phyloP scores from a whole-genome alignment of 305 asterid genomes.

The Solanum hybrid region DNA sequence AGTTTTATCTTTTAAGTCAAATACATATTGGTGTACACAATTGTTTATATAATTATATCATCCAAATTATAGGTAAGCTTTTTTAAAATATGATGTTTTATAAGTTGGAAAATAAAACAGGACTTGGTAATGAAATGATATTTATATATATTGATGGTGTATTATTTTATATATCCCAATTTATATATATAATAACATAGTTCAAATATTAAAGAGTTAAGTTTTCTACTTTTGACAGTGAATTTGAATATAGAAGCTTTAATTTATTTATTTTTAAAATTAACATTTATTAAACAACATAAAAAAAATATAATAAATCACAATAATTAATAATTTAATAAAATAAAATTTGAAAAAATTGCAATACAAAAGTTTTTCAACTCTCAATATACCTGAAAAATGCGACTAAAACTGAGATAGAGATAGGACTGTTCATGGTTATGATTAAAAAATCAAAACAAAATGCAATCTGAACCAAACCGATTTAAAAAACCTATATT shows the following conservation, averaged over 20 bases:
- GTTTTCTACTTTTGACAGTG: not conserved
- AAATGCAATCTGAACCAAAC: accelerated
- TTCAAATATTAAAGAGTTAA: not conserved
- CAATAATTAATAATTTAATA: not conserved
- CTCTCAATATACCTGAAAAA: not conserved
- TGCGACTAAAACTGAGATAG: not conserved
- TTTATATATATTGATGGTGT: too few species aligned
- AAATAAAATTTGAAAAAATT: not conserved
- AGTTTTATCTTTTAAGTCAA: not conserved
- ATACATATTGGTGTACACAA: not conserved
- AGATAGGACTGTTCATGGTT: too few species aligned
- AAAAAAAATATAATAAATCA: not conserved
- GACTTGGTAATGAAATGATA: too few species aligned
- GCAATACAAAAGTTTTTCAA: too few species aligned
- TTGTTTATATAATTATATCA: not conserved
- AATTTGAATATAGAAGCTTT: not conserved
- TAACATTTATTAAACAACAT: not conserved
- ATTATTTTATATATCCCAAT: not conserved
- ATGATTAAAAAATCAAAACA: too few species aligned
- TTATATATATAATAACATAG: not conserved
- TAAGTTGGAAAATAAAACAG: not conserved
- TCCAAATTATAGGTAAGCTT: not conserved
- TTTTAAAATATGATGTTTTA: too few species aligned
- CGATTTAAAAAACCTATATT: too few species aligned
- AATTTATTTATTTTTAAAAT: not conserved